Base-by-base conservation (phyloP, 495 filamentous ascomycete species). In the Trichoderma virens region DNA sequence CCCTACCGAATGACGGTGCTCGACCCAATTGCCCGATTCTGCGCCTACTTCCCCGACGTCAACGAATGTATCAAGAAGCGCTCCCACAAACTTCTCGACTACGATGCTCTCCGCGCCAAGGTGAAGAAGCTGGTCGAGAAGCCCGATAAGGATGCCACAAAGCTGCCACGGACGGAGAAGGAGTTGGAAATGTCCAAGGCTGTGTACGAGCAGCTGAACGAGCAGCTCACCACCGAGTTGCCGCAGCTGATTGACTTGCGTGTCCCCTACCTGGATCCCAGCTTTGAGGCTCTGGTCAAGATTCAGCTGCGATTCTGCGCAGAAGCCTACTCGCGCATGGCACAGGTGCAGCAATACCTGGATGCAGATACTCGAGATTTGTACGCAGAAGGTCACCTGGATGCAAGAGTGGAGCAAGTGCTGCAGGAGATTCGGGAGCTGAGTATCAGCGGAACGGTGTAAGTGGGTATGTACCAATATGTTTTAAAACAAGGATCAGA, bases 51-150 rank as follows among this genome's bases (percentile, higher is more conserved):
- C 77, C 95, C 95, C 5, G 94, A 98, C 73, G 93, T 98, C 67
- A 98, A 98, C 75, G 92, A 96, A 78, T 98, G 95, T 73, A 98
- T 98, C 75, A 98, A 97, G 76, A 98, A 98, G 76, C 89, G 94
- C 71, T 90, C 96, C 68, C 88, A 98, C 83, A 98, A 98, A 70
- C 86, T 97, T 59, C 89, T 97, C 69, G 94, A 98, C 76, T 98
- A 97, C 81, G 94, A 98, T 76, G 85, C 92, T 34, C 89, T 97
- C 77, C 90, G 94, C 56, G 90, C 93, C 59, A 93, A 93, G 72
- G 94, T 98, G 65, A 97, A 97, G 83, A 93, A 91, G 75, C 83
- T 98, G 5, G 91, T 90, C 66, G 95, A 98, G 77, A 98, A 98
- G 79, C 94, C 94, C 45, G 94, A 98, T 81, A 98, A 98, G 81